Base-by-base conservation (phyloP, 1,284 basidiomycete species). In the Phellinidium pouzarii region DNA sequence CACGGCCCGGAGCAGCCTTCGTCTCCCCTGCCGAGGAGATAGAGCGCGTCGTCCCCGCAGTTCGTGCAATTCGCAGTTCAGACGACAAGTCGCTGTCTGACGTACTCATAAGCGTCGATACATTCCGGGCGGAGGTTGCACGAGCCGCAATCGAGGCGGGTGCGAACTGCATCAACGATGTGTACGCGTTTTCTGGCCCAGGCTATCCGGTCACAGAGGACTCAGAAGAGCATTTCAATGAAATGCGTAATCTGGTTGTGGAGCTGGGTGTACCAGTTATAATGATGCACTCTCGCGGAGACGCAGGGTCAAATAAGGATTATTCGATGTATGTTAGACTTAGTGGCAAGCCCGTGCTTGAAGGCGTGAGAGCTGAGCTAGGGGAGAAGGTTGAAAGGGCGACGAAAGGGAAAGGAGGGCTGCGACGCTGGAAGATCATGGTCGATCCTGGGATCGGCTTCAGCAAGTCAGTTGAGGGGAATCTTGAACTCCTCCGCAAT, bases 371-470 rank as follows among this genome's bases (percentile, higher is more conserved):
- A 3, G 62, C 68, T 0, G 96, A 99, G 66, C 76, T 99, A 1
- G 84, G 81, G 0, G 68, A 68, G 29, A 84, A 84, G 59, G 79
- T 96, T 0, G 72, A 81, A 3, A 62, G 65, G 1, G 85, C 93
- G 11, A 74, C 95, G n/a, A 73, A 74, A 12, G 85, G 86, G 0
- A 71, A 67, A 20, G 84, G 84, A 2, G 92, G 94, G 6, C 71
- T 99, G 3, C 76, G 89, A 50, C 69, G 91, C 27, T 99, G 95
- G 95, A 79, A 92, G 59, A 82, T 98, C 53, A 78, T 98, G 48
- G 75, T 91, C 11, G 96, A 98, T 68, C 93, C 95, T 0, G 95
- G 96, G 0, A 73, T 99, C 48, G 95, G 96, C 4, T 99, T 98
- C 65, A 95, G 94, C 64, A 99, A 99, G 69, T 79, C 82, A 0